phyloP scores from a whole-genome alignment of 2,329 filamentous ascomycete species.

The Colletotrichum destructivum region DNA sequence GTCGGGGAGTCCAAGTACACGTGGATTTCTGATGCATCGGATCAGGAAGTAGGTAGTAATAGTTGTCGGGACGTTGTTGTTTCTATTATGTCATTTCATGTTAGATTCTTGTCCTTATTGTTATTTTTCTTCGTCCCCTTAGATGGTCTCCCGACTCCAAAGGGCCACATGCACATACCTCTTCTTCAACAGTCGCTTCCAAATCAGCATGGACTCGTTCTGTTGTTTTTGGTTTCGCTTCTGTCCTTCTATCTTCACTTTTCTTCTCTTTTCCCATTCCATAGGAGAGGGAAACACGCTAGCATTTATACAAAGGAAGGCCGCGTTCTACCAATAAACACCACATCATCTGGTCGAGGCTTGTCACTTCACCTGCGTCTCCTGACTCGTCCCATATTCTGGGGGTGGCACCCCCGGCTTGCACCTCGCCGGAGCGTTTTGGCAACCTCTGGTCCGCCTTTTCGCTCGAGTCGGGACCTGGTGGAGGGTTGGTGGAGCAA shows the following conservation, averaged over 20 bases:
- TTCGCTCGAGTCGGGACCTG: constrained; percentile 24
- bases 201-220: neutral
- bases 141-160: neutral
- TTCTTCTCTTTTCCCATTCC: constrained; percentile 4
- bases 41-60: constrained; percentile 4
- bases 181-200: constrained; percentile 15
- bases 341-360: constrained; percentile 36
- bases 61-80: constrained; percentile 3
- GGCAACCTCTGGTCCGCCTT: constrained; percentile 12
- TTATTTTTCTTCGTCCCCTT: too few species aligned
- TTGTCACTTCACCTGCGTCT: constrained; percentile 38
- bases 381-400: constrained; percentile 41
- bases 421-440: constrained; percentile 21
- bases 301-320: constrained; percentile 38
- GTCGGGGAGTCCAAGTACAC: constrained; percentile 17
- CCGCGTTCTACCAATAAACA: constrained; percentile 19
- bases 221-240: constrained; percentile 1
- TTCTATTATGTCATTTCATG: constrained; percentile 28
- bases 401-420: constrained; percentile 24
- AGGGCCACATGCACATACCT: constrained; percentile 28
- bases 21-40: constrained; percentile 25
- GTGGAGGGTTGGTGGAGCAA: constrained; percentile 25
- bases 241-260: constrained; percentile 18
- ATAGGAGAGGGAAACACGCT: constrained; percentile 27
- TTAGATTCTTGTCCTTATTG: neutral